phyloP scores from a whole-genome alignment of 2,329 filamentous ascomycete genomes.

The Colletotrichum australisinense region DNA sequence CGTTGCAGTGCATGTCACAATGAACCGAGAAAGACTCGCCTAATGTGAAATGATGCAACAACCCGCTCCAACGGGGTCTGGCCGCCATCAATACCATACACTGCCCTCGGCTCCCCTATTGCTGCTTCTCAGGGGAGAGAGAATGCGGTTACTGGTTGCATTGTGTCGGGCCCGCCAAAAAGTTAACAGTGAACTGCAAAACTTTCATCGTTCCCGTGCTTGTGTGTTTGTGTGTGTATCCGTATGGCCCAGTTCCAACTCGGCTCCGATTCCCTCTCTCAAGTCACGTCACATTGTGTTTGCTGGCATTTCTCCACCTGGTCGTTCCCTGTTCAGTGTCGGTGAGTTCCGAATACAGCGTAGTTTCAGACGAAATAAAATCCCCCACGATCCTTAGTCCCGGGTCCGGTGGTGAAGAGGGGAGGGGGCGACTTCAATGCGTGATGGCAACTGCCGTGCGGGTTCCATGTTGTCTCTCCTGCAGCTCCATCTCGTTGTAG shows the following conservation, averaged over 20 bases:
- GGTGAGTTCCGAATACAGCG: constrained; percentile 3
- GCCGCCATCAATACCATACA: background rate
- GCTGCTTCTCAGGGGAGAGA: constrained; percentile 1
- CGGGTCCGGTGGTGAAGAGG: constrained; percentile 8
- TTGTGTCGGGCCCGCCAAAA: background rate
- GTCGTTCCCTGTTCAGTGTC: background rate
- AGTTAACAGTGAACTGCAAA: background rate
- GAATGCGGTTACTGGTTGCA: constrained; percentile 5
- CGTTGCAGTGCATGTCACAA: background rate
- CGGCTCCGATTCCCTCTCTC: background rate
- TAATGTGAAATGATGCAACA: background rate
- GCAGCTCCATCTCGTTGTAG: background rate
- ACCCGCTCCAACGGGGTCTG: background rate
- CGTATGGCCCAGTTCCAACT: background rate
- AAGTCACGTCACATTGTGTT: background rate
- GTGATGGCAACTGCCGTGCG: background rate
- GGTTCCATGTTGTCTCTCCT: background rate
- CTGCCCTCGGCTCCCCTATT: background rate
- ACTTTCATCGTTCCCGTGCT: background rate
- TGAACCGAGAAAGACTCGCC: background rate
- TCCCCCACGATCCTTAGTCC: constrained; percentile 1
- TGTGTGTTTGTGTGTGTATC: background rate
- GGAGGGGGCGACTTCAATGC: background rate
- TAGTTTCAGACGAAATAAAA: constrained; percentile 3
- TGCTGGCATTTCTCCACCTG: background rate